phyloP scores from a whole-genome alignment of 1,284 basidiomycete species.

The Boletus sp. region DNA sequence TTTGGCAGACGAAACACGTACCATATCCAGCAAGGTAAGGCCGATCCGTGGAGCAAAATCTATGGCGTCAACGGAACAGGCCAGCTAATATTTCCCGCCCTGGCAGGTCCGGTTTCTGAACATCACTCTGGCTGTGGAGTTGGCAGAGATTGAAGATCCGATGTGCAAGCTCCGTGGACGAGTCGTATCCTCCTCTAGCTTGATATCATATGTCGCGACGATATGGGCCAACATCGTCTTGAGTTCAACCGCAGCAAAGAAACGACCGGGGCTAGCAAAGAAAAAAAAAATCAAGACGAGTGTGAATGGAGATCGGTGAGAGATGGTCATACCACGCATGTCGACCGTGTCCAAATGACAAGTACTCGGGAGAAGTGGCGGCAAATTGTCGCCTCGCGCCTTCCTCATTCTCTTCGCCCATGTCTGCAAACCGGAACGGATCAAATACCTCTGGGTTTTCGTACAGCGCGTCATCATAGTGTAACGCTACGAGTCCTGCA shows the following conservation, averaged over 20 bases:
- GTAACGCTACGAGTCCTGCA: slow-evolving; percentile 22
- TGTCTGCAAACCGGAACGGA: slow-evolving; percentile 31
- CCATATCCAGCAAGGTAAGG: too few species aligned
- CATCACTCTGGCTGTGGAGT: slow-evolving; percentile 7
- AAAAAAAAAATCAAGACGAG: too few species aligned
- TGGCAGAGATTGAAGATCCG: neutral
- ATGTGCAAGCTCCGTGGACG: slow-evolving; percentile 20
- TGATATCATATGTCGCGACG: slow-evolving; percentile 30
- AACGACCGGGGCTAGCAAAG: slow-evolving; percentile 29
- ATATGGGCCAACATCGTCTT: slow-evolving; percentile 30
- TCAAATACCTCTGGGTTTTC: slow-evolving; percentile 28
- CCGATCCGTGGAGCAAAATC: neutral
- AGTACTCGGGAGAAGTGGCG: slow-evolving; percentile 1
- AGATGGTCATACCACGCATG: slow-evolving; percentile 7
- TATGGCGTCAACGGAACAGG: neutral
- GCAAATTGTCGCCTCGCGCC: slow-evolving; percentile 16
- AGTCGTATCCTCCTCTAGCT: slow-evolving; percentile 22
- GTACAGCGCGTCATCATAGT: slow-evolving; percentile 29
- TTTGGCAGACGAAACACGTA: too few species aligned
- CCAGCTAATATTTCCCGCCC: neutral
- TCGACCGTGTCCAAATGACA: slow-evolving; percentile 11
- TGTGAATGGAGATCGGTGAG: neutral
- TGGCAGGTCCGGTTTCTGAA: slow-evolving; percentile 4
- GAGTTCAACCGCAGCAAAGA: slow-evolving; percentile 29
- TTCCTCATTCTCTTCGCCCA: slow-evolving; percentile 10